These are phyloP conservation scores for Verbena officinalis DNA, from an alignment of 257 asterid species.

Conservation along the genomic window DNA sequence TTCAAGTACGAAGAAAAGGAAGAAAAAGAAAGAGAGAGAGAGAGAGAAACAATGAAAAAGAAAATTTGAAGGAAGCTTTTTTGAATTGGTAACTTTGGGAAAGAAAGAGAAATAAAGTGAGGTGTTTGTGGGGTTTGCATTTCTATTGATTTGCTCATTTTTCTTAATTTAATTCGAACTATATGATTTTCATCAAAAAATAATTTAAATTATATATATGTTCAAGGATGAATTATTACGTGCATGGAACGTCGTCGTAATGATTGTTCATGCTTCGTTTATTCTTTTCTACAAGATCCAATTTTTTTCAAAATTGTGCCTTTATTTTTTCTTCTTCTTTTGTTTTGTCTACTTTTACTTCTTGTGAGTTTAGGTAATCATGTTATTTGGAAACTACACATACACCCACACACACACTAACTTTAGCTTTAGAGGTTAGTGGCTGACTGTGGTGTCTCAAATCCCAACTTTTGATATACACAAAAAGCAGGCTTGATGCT, in stretches of 20 bases:
- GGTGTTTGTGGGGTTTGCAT: not conserved
- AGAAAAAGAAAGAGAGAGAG: not conserved
- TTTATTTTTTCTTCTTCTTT: too few relatives aligned
- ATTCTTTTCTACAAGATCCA: too few relatives aligned
- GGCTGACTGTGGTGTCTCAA: slow-evolving; percentile 25
- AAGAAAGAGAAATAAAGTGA: slow-evolving; percentile 10
- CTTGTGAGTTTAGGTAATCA: too few relatives aligned
- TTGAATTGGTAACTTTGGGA: slow-evolving; percentile 17
- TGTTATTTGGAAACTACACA: too few relatives aligned
- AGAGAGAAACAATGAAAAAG: not conserved
- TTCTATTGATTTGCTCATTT: not conserved
- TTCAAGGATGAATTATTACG: not conserved
- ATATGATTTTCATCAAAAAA: too few relatives aligned
- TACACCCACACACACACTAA: not conserved
- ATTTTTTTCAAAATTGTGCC: too few relatives aligned
- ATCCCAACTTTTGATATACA: slow-evolving; percentile 34
- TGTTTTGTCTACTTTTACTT: too few relatives aligned
- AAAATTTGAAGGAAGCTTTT: slow-evolving; percentile 14
- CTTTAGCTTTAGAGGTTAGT: slow-evolving; percentile 25
- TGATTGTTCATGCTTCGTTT: too few relatives aligned
- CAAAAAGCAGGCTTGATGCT: slow-evolving; percentile 24
- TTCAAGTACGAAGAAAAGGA: not conserved
- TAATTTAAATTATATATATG: slow-evolving; percentile 5
- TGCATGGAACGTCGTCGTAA: too few relatives aligned
- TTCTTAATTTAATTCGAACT: not conserved